Evolutionary conservation across 495 filamentous ascomycete genomes (phyloP), one percentile per base, ranked within the genome.

Genomic region (Achaetomiella virescens): DNA sequence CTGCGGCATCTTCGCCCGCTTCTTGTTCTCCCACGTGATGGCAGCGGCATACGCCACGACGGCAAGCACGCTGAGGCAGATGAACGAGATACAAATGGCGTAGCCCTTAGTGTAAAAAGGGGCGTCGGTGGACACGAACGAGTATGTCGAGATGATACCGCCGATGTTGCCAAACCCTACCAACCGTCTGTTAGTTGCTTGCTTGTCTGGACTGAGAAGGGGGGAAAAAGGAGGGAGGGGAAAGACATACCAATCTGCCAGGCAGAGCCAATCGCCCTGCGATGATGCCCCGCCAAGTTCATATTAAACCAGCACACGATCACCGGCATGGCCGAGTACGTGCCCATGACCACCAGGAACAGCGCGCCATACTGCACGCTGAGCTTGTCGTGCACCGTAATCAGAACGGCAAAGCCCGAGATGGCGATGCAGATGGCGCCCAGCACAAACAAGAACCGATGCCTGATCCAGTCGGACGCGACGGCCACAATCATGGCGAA

Each of bases 221-320:
- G 24, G 21, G 12, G 1, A 8, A 17, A 1, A 31, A n/a, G 15
- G 43, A 1, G 21, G 2, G 7, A 12, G 6, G 31, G 21, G 38
- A 3, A 31, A 17, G 17, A 55, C 57, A 29, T 24, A 67, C 65
- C 90, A 41, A 97, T 75, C 66, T 96, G 91, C 87, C 86, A 96
- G 7, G 88, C 93, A 4, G 84, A 82, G 8, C 91, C 93, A 3
- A 98, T 84, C 38, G 86, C 77, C 15, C 91, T 80, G 1, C 90
- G 80, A 52, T 90, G 88, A 67, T 98, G 92, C 2, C 91, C 90
- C 1, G 87, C 87, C 20, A 95, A 72, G 60, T 96, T 96, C 83
- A 95, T 95, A 58, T 86, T 87, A 71, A 90, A 96, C 90, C 91
- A 98, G 67, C 90, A 97, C 0, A 95, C 82, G 36, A 89, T 79